Evolutionary conservation across 2,329 filamentous ascomycete genomes (phyloP).

Genomic region (Ophiostoma himal-ulmi): DNA sequence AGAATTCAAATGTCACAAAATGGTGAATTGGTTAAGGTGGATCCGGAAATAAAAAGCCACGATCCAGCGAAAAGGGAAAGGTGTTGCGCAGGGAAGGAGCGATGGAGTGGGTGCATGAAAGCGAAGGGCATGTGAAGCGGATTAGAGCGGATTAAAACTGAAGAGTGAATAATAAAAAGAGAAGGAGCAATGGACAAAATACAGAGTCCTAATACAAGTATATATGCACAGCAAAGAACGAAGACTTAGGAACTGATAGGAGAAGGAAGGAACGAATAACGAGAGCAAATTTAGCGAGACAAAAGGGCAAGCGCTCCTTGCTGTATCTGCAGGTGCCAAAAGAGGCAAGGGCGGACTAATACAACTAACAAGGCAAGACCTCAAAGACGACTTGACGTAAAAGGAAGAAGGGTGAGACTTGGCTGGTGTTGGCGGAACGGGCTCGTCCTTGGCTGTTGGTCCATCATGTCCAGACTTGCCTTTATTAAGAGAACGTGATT

Average conservation of each 20-base stretch:
- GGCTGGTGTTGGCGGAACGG: slow-evolving; percentile 9
- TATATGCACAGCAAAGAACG: background rate
- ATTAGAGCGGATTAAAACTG: background rate
- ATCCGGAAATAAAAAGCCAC: background rate
- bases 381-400: background rate
- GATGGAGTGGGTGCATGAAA: background rate
- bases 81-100: background rate
- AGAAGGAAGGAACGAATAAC: background rate
- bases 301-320: background rate
- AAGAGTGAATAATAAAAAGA: background rate
- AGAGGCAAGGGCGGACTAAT: background rate
- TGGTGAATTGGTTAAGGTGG: background rate
- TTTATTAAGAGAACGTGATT: background rate
- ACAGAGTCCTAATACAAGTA: background rate
- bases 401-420: background rate
- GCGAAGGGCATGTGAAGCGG: background rate
- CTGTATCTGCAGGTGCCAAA: background rate
- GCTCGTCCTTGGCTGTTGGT: slow-evolving; percentile 9
- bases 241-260: background rate
- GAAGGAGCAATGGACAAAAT: background rate
- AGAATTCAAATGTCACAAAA: slow-evolving; percentile 1
- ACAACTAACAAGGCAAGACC: background rate
- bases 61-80: background rate
- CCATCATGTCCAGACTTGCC: background rate
- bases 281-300: too few relatives aligned